Percentiles rank a stretch among this genome's conserved stretches.
Evolutionary conservation across 1,284 basidiomycete species (phyloP).

Genomic region (Irpex lacteus): DNA sequence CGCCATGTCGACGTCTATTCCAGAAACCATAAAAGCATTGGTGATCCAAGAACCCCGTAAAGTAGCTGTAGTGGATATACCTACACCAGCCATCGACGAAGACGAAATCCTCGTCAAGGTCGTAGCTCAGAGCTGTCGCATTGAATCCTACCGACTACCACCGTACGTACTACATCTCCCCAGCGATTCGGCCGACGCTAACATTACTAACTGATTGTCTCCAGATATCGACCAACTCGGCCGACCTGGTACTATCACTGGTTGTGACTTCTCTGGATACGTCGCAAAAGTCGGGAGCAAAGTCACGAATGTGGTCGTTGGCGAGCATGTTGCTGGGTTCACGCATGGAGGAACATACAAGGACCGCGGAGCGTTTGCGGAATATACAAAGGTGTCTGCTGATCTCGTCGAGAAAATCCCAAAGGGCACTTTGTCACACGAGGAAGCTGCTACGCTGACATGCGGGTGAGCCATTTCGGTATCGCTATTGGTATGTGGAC

Average conservation of each 20-base stretch:
- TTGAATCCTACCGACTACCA: slow-evolving; percentile 29
- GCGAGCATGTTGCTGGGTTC: slow-evolving; percentile 24
- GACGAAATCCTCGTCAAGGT: slow-evolving; percentile 26
- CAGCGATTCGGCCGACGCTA: neutral
- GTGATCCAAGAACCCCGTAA: slow-evolving; percentile 11
- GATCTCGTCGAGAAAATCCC: slow-evolving; percentile 33
- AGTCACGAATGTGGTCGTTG: slow-evolving; percentile 16
- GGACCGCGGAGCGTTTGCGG: slow-evolving; percentile 33
- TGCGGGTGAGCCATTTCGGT: slow-evolving; percentile 26
- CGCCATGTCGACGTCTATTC: neutral
- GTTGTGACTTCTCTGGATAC: slow-evolving; percentile 22
- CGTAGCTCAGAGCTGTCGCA: slow-evolving; percentile 22
- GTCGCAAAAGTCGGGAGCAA: slow-evolving; percentile 21
- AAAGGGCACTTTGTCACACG: slow-evolving; percentile 21
- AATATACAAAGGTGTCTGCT: slow-evolving; percentile 35
- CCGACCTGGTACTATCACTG: slow-evolving; percentile 16
- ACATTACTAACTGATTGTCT: neutral
- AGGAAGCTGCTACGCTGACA: slow-evolving; percentile 39
- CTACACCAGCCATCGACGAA: slow-evolving; percentile 21
- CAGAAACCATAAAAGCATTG: slow-evolving; percentile 15
- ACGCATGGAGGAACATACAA: slow-evolving; percentile 19
- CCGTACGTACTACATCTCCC: slow-evolving; percentile 13
- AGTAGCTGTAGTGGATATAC: slow-evolving; percentile 21
- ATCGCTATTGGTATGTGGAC: neutral
- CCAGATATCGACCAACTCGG: slow-evolving; percentile 4